These are phyloP conservation scores for Yarrowia divulgata DNA, from an alignment of 805 yeast genomes.

Conservation along the genomic window DNA sequence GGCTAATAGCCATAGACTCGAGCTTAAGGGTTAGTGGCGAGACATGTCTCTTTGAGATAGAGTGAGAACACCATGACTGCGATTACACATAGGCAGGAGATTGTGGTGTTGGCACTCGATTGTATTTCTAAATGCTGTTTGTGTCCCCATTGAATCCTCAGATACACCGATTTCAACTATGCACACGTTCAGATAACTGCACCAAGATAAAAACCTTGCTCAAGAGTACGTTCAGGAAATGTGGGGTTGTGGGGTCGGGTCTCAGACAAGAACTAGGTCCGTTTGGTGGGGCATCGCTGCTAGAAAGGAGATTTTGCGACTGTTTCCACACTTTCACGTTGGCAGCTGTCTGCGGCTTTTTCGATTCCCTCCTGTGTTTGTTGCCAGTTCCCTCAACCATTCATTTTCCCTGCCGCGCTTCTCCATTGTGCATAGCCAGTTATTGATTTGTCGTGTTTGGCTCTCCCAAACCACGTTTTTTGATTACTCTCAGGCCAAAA, in stretches of 20 bases:
- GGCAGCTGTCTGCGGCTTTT: not conserved
- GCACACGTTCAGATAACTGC: not conserved
- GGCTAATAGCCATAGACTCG: constrained; percentile 14
- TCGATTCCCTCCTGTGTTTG: not conserved
- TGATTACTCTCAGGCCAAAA: constrained; percentile 14
- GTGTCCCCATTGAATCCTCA: not conserved
- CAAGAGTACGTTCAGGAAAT: not conserved
- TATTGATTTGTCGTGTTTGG: constrained; percentile 16
- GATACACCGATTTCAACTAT: not conserved
- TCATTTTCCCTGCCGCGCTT: not conserved
- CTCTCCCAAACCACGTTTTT: constrained; percentile 13
- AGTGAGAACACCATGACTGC: not conserved
- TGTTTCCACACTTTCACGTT: not conserved
- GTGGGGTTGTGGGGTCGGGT: constrained; percentile 32
- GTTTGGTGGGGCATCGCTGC: not conserved
- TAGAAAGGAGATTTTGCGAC: not conserved
- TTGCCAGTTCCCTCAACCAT: too few species aligned
- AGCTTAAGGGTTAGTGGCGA: not conserved
- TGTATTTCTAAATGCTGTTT: not conserved
- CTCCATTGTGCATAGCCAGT: not conserved
- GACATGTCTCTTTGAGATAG: not conserved
- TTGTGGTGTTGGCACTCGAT: too few species aligned
- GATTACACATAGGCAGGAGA: too few species aligned
- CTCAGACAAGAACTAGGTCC: constrained; percentile 6
- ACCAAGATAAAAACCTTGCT: not conserved